These are phyloP conservation scores for Solanum tacnaense DNA, from an alignment of 257 asterid species.

Conservation along the genomic window DNA sequence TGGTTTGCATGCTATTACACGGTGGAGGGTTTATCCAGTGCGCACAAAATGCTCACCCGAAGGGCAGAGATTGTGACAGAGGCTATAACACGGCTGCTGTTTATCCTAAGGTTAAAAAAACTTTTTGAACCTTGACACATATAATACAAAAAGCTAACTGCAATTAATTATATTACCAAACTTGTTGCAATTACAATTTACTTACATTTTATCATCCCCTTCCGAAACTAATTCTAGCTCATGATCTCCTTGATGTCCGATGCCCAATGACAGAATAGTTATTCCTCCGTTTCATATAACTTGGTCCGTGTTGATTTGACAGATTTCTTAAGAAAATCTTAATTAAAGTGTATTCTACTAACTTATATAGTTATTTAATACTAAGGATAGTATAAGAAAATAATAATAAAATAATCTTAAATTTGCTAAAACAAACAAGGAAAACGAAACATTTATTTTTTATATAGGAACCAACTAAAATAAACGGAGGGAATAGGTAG, in stretches of 20 bases:
- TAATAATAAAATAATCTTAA: too few relatives aligned
- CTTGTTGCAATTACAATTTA: neutral
- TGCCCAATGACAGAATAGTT: neutral
- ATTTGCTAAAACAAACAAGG: neutral
- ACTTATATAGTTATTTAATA: too few relatives aligned
- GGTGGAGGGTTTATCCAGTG: rapidly evolving
- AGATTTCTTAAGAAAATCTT: neutral
- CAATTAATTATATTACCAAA: neutral
- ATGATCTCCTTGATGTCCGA: neutral
- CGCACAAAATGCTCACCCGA: too few relatives aligned
- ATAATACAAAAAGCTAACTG: neutral
- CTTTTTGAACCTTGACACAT: neutral
- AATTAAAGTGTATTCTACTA: neutral
- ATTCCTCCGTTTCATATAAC: neutral
- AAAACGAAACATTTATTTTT: too few relatives aligned
- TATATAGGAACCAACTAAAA: too few relatives aligned
- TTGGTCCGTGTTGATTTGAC: neutral
- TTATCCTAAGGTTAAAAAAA: too few relatives aligned
- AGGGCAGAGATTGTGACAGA: too few relatives aligned
- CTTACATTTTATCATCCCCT: neutral
- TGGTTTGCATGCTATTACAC: too few relatives aligned
- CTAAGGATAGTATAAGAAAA: too few relatives aligned
- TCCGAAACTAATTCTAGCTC: neutral
- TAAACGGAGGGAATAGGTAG: neutral
- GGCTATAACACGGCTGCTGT: rapidly evolving